Base-by-base conservation (phyloP, 176 grass and related monocot genomes). In the Oryza nivara region DNA sequence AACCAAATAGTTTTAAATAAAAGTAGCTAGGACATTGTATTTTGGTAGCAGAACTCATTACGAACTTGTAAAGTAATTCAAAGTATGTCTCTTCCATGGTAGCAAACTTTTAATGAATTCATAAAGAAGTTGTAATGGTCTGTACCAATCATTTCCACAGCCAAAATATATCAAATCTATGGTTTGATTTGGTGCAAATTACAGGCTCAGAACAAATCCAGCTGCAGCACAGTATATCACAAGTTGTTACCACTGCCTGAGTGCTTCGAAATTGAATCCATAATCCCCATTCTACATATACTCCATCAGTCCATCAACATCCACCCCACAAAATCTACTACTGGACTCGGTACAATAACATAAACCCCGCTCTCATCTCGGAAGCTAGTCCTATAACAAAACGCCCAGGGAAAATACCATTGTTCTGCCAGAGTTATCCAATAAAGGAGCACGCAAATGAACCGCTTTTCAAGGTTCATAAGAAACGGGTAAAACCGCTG, bases 1-100 rank as follows among this genome's bases (percentile, higher is more conserved):
- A 67, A 78, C 35, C 65, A 72, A 34, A 5, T 38, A 20, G 32
- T 52, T 19, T 34, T 30, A 77, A 70, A 77, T 58, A 76, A 58
- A 84, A 58, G 45, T 3, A 77, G 9, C 14, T 77, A 3, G 14
- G 20, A 40, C 22, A 66, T 44, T 17, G 14, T 58, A 1, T 68
- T 15, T 68, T 3, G 44, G 60, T 14, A 68, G 19, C 47, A 70
- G 40, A 70, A 70, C 3, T 76, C 30, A 45, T 5, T 26, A 25
- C 5, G 46, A 47, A 61, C 15, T 47, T 11, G 25, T 6, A 45
- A 64, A 46, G 36, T 4, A 73, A 19, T 40, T 25, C 51, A 30
- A 43, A 70, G 48, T 44, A 56, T 58, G 38, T 13, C 34, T 64
- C 14, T 48, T 73, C 71, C 58, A 12, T 66, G 41, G 6, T 36